Evolutionary conservation across 2,329 filamentous ascomycete species (phyloP).

Genomic region (Rhynchosporium agropyri): DNA sequence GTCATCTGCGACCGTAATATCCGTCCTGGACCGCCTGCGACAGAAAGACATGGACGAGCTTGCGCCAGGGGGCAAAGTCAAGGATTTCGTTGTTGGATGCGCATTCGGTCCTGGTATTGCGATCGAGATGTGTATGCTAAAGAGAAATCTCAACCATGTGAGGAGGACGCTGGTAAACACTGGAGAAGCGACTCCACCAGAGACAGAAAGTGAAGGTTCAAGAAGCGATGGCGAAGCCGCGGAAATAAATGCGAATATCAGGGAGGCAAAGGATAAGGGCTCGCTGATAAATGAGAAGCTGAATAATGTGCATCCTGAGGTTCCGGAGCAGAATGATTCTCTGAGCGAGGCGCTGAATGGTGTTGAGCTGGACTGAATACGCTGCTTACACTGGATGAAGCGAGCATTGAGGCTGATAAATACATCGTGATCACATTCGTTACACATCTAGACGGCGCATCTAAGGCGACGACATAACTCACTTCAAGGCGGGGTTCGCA

Average conservation of each 20-base stretch:
- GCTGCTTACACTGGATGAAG: not conserved
- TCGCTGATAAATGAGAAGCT: conserved; percentile 30
- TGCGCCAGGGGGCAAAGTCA: conserved; percentile 52
- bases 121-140: conserved; percentile 69
- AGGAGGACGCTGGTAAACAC: conserved; percentile 27
- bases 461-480: not conserved
- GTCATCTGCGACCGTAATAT: conserved; percentile 69
- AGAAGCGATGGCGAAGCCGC: conserved; percentile 35
- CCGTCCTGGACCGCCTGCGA: conserved; percentile 64
- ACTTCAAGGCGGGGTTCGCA: not conserved
- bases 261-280: conserved; percentile 28
- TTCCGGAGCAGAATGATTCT: conserved; percentile 33
- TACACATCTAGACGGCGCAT: not conserved
- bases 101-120: conserved; percentile 72
- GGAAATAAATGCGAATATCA: conserved; percentile 27
- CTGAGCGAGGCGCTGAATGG: conserved; percentile 40
- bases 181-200: conserved; percentile 41
- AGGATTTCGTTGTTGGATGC: conserved; percentile 65
- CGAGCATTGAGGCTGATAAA: not conserved
- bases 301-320: conserved; percentile 25
- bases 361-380: conserved; percentile 40
- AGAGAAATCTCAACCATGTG: conserved; percentile 42
- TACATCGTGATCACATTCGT: not conserved
- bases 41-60: conserved; percentile 61
- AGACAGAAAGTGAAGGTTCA: conserved; percentile 39